Percentiles rank a stretch among this genome's conserved stretches.
Evolutionary conservation across 2,329 filamentous ascomycete species (phyloP).

Genomic region (Scleromitrula shiraiana): DNA sequence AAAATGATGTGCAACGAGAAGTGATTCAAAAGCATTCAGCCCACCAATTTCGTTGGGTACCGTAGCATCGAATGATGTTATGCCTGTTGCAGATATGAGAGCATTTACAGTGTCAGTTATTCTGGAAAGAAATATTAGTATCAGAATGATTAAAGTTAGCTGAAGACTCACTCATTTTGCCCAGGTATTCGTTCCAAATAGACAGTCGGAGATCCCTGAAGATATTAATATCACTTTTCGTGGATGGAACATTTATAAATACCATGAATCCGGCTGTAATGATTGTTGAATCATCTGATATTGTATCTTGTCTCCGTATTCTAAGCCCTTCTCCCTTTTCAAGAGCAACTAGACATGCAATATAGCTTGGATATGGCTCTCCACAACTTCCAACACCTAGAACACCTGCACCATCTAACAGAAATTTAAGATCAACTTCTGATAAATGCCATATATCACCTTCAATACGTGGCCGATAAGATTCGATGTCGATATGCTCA

Average conservation of each 20-base stretch:
- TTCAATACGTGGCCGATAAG: slow-evolving; percentile 38
- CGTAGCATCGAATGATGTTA: slow-evolving; percentile 38
- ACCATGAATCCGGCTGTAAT: slow-evolving; percentile 27
- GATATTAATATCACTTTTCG: not conserved
- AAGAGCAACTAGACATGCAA: slow-evolving; percentile 33
- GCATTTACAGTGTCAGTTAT: slow-evolving; percentile 24
- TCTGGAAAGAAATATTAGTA: slow-evolving; percentile 10
- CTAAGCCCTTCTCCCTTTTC: slow-evolving; percentile 20
- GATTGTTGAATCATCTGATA: slow-evolving; percentile 24
- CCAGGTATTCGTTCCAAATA: slow-evolving; percentile 28
- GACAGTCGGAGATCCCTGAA: slow-evolving; percentile 25
- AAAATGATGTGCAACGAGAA: slow-evolving; percentile 23
- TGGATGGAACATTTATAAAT: not conserved
- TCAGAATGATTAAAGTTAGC: not conserved
- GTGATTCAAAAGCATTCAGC: slow-evolving; percentile 40
- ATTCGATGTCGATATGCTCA: slow-evolving; percentile 18
- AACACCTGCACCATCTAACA: slow-evolving; percentile 52
- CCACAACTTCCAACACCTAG: slow-evolving; percentile 54
- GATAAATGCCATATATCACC: slow-evolving; percentile 49
- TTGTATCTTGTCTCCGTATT: slow-evolving; percentile 24
- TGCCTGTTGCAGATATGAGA: slow-evolving; percentile 17
- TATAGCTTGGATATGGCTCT: slow-evolving; percentile 37
- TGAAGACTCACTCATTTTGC: slow-evolving; percentile 20
- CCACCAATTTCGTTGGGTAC: slow-evolving; percentile 61
- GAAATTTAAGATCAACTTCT: slow-evolving; percentile 49